phyloP scores from a whole-genome alignment of 306 rosid genomes.

The Mucuna pruriens region DNA sequence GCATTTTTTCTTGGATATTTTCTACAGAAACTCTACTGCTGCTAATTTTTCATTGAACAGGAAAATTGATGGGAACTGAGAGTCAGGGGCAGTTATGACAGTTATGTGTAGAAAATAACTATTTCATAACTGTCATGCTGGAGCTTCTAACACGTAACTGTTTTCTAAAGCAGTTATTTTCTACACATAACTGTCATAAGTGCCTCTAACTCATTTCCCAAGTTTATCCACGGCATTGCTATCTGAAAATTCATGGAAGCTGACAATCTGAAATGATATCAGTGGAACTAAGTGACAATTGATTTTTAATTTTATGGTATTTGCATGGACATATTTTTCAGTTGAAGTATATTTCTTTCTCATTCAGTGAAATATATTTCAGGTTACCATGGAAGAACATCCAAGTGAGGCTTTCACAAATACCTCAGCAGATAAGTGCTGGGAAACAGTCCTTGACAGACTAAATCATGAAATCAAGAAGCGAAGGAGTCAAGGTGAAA shows the following conservation, averaged over 20 bases:
- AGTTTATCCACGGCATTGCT: neutral
- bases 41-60: neutral
- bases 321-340: conserved; percentile 21
- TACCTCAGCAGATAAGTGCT: conserved; percentile 63
- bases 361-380: conserved; percentile 40
- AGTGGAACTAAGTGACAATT: neutral
- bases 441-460: conserved; percentile 66
- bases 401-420: conserved; percentile 59
- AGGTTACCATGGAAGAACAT: conserved; percentile 78
- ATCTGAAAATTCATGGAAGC: neutral
- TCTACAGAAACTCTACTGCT: neutral
- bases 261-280: neutral
- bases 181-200: no score
- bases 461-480: conserved; percentile 54
- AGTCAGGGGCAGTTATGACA: no score
- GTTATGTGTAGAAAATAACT: no score
- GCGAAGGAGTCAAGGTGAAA: conserved; percentile 46
- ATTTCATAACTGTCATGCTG: no score
- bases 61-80: no score
- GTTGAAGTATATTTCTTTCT: conserved; percentile 7
- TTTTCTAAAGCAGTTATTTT: no score
- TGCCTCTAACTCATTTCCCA: no score
- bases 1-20: neutral
- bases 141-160: no score
- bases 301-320: neutral